Conservation (phyloP, 495 filamentous ascomycete species). For the Aspergillus asperescens region DNA sequence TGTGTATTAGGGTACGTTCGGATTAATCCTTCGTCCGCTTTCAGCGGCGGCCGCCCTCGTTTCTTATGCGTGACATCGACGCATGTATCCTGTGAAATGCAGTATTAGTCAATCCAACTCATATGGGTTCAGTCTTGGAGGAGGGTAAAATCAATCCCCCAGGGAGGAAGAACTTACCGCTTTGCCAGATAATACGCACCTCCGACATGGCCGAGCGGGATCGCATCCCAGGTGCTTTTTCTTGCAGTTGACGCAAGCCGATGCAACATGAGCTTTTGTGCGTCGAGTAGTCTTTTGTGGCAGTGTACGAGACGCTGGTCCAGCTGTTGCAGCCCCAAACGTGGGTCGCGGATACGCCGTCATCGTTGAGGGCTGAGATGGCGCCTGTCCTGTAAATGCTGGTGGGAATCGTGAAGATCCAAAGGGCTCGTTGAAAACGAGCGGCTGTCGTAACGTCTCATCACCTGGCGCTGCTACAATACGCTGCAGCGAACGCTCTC, state of each 20-base stretch:
- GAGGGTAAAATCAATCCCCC: too few relatives aligned
- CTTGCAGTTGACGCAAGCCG: slow-evolving; percentile 96
- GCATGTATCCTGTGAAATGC: slow-evolving; percentile 76
- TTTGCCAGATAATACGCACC: slow-evolving; percentile 60
- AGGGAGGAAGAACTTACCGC: slow-evolving; percentile 59
- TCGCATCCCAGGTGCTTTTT: slow-evolving; percentile 86
- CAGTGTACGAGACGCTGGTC: slow-evolving; percentile 28
- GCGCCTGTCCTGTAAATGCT: slow-evolving; percentile 19
- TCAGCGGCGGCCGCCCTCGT: slow-evolving; percentile 81
- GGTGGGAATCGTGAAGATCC: slow-evolving; percentile 34
- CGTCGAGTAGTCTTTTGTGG: slow-evolving; percentile 67
- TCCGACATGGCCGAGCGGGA: slow-evolving; percentile 56
- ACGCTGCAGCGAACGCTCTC: slow-evolving; percentile 15
- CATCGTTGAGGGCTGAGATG: slow-evolving; percentile 25
- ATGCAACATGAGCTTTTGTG: slow-evolving; percentile 92
- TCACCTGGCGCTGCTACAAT: slow-evolving; percentile 12
- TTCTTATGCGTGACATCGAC: slow-evolving; percentile 97
- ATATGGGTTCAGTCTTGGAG: too few relatives aligned
- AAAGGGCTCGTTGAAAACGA: slow-evolving; percentile 20
- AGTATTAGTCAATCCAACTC: too few relatives aligned
- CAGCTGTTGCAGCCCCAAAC: slow-evolving; percentile 22
- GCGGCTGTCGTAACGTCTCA: slow-evolving; percentile 16
- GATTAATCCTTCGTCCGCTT: slow-evolving; percentile 63
- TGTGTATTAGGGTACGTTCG: slow-evolving; percentile 34
- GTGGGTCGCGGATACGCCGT: slow-evolving; percentile 28